Evolutionary conservation across 1,284 basidiomycete genomes (phyloP).

Genomic region (Stereum hirsutum): DNA sequence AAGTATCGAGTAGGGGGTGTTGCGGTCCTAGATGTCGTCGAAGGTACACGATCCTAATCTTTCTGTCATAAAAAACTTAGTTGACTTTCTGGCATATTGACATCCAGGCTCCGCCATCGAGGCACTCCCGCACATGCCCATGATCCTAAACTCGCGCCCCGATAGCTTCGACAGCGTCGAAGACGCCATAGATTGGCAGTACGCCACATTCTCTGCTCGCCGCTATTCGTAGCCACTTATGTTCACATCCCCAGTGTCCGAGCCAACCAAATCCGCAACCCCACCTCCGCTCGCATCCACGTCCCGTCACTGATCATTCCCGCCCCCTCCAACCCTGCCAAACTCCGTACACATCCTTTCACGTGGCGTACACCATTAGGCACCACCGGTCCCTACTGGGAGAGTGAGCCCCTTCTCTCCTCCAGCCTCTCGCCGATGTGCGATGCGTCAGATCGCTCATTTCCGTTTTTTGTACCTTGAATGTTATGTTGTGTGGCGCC

Average conservation of each 20-base stretch:
- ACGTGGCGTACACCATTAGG: constrained; percentile 83
- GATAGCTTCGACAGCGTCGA: constrained; percentile 76
- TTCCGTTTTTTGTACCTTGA: no score
- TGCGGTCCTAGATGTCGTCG: constrained; percentile 90
- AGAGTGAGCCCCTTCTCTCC: constrained; percentile 39
- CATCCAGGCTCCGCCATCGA: constrained; percentile 91
- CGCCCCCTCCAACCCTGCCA: constrained; percentile 26
- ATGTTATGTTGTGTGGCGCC: no score
- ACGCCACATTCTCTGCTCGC: constrained; percentile 24
- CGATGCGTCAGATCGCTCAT: no score
- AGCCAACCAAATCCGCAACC: constrained; percentile 75
- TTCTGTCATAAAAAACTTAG: constrained; percentile 1
- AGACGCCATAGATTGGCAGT: constrained; percentile 95
- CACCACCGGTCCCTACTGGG: constrained; percentile 86
- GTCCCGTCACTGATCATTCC: constrained; percentile 70
- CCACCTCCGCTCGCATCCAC: constrained; percentile 74
- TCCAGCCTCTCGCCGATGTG: no score
- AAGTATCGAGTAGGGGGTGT: constrained; percentile 77
- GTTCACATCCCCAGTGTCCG: constrained; percentile 37
- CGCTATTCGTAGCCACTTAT: neutral
- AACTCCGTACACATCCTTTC: constrained; percentile 26
- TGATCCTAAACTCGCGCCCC: constrained; percentile 79
- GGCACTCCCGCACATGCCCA: constrained; percentile 85
- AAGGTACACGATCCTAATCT: constrained; percentile 36
- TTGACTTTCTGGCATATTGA: constrained; percentile 1